Evolutionary conservation across 2,329 filamentous ascomycete genomes (phyloP).

Genomic region (Colletotrichum abscissum): DNA sequence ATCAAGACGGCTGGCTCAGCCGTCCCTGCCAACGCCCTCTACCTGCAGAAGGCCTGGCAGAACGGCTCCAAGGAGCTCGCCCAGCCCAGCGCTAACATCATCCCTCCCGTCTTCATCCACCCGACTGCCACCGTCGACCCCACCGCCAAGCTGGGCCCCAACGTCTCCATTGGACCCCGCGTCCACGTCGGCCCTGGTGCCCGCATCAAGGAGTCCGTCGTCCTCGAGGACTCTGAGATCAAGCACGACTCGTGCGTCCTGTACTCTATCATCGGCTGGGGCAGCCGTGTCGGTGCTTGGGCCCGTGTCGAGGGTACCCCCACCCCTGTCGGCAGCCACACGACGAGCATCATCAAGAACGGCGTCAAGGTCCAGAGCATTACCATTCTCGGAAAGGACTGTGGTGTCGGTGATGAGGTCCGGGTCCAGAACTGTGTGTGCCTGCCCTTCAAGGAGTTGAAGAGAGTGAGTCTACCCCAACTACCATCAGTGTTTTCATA

Average conservation of each 20-base stretch:
- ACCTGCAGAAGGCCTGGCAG: constrained; percentile 94
- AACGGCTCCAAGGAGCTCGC: constrained; percentile 84
- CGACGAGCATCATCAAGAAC: constrained; percentile 95
- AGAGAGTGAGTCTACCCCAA: constrained; percentile 74
- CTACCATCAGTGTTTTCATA: background rate
- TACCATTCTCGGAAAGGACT: constrained; percentile 97
- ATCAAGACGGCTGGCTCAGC: constrained; percentile 99
- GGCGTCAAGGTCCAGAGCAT: constrained; percentile 99
- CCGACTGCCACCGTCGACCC: constrained; percentile 91
- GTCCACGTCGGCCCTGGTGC: constrained; percentile 86
- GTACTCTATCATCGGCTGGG: constrained; percentile 97
- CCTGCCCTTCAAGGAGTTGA: constrained; percentile 97
- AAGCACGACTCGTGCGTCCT: constrained; percentile 96
- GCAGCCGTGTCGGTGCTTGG: constrained; percentile 96
- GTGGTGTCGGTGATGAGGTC: constrained; percentile 91
- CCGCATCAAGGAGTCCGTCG: constrained; percentile 94
- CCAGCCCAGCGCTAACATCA: constrained; percentile 84
- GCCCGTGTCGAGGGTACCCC: constrained; percentile 96
- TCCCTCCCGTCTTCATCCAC: constrained; percentile 95
- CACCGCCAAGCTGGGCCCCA: constrained; percentile 95
- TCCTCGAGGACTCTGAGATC: constrained; percentile 94
- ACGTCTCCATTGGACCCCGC: constrained; percentile 95
- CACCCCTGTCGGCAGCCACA: constrained; percentile 87
- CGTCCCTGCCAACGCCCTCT: constrained; percentile 95
- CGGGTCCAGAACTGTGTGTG: constrained; percentile 98